These are phyloP conservation scores for Lactarius indigo DNA, from an alignment of 768 basidiomycete species.

Conservation along the genomic window DNA sequence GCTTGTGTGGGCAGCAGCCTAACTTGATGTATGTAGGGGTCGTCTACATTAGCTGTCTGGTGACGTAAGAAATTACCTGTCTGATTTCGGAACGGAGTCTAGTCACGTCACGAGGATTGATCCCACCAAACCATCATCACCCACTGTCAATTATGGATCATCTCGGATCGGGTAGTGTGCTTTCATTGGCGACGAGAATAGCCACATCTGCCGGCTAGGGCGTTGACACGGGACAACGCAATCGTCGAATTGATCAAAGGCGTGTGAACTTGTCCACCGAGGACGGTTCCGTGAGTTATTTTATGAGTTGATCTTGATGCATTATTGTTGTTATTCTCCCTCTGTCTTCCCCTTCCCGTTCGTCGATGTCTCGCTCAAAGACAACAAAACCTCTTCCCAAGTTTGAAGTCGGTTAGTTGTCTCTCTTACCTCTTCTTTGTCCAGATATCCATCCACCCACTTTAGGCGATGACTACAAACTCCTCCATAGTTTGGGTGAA, in stretches of 20 bases:
- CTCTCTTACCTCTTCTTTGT: neutral
- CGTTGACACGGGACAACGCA: neutral
- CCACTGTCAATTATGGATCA: neutral
- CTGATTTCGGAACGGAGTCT: neutral
- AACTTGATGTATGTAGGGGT: neutral
- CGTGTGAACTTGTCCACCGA: constrained; percentile 9
- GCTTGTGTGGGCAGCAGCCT: neutral
- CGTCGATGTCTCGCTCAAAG: constrained; percentile 36
- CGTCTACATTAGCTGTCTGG: neutral
- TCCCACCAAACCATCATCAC: neutral
- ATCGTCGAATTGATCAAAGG: neutral
- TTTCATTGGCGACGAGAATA: neutral
- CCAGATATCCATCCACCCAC: constrained; percentile 3
- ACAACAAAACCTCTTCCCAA: constrained; percentile 62
- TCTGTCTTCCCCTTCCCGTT: neutral
- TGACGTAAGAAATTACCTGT: neutral
- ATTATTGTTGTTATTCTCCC: constrained; percentile 22
- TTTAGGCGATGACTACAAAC: constrained; percentile 67
- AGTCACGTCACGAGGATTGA: neutral
- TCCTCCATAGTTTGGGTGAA: constrained; percentile 74
- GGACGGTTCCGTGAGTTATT: neutral
- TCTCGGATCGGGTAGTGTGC: neutral
- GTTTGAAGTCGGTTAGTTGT: constrained; percentile 60
- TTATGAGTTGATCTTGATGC: neutral
- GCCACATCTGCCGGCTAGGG: neutral